These are phyloP conservation scores for Boletus eberwhitei DNA, from an alignment of 768 basidiomycete species.

Conservation along the genomic window DNA sequence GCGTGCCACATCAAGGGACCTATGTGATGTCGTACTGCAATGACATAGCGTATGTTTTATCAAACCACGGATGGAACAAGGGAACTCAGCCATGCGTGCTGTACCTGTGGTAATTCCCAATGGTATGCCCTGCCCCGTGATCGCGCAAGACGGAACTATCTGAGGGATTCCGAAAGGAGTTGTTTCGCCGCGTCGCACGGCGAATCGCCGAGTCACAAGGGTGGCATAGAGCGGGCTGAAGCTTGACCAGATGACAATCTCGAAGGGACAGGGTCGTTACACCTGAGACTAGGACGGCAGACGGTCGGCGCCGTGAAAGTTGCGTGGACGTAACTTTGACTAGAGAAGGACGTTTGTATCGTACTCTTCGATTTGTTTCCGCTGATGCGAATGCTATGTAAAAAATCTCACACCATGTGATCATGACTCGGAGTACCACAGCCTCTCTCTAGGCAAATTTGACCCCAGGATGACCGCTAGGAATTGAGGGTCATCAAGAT, in stretches of 20 bases:
- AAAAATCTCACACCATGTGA: background rate
- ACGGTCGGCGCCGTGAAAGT: conserved; percentile 16
- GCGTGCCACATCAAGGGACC: background rate
- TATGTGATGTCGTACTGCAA: background rate
- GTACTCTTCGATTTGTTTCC: too few species aligned
- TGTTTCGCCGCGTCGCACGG: background rate
- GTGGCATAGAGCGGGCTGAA: background rate
- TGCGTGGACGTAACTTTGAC: conserved; percentile 3
- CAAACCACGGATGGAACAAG: background rate
- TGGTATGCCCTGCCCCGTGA: background rate
- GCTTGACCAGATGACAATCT: too few species aligned
- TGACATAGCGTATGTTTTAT: background rate
- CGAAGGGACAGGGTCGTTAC: background rate
- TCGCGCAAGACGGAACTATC: background rate
- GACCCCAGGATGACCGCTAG: background rate
- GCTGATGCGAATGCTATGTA: background rate
- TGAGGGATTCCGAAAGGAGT: background rate
- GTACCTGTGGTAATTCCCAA: background rate
- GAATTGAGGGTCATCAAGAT: background rate
- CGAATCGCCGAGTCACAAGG: background rate
- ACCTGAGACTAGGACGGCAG: background rate
- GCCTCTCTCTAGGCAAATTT: background rate
- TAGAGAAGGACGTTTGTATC: background rate
- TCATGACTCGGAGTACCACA: too few species aligned
- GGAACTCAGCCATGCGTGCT: background rate